These are phyloP conservation scores for Physocladia obscura DNA, from an alignment of 192 early-diverging fungal species.

Conservation along the genomic window DNA sequence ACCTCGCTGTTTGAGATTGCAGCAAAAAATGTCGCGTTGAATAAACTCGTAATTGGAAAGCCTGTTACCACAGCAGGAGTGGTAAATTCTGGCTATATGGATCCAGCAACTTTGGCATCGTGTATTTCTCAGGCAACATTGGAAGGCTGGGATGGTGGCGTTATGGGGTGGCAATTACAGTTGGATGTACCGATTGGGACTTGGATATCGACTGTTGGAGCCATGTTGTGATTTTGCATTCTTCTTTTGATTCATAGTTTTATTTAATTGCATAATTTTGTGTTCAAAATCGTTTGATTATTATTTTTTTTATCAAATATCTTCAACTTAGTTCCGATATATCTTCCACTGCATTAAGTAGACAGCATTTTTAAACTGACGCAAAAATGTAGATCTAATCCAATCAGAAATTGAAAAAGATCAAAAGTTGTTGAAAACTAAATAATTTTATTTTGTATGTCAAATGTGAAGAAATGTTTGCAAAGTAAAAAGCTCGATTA, in stretches of 20 bases:
- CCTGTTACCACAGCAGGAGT: constrained; percentile 38
- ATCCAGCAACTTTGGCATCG: constrained; percentile 21
- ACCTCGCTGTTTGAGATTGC: constrained; percentile 36
- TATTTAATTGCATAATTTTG: not conserved
- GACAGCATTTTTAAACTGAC: no score
- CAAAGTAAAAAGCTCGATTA: no score
- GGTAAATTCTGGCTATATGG: constrained; percentile 43
- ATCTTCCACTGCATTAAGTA: no score
- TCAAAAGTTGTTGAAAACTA: no score
- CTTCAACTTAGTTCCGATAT: no score
- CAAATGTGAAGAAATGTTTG: no score
- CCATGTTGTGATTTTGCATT: constrained; percentile 3
- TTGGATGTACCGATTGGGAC: constrained; percentile 30
- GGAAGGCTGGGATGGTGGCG: constrained; percentile 39
- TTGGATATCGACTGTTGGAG: constrained; percentile 28
- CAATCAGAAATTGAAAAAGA: no score
- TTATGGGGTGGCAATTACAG: constrained; percentile 39
- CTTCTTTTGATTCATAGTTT: not conserved
- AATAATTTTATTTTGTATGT: no score
- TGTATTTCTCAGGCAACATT: constrained; percentile 35
- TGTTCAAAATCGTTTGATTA: no score
- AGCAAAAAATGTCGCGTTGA: constrained; percentile 19
- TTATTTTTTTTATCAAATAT: no score
- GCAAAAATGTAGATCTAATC: no score
- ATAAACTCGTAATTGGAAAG: constrained; percentile 42